Conservation (phyloP, 441 rosid species). For the Biscutella auriculata region DNA sequence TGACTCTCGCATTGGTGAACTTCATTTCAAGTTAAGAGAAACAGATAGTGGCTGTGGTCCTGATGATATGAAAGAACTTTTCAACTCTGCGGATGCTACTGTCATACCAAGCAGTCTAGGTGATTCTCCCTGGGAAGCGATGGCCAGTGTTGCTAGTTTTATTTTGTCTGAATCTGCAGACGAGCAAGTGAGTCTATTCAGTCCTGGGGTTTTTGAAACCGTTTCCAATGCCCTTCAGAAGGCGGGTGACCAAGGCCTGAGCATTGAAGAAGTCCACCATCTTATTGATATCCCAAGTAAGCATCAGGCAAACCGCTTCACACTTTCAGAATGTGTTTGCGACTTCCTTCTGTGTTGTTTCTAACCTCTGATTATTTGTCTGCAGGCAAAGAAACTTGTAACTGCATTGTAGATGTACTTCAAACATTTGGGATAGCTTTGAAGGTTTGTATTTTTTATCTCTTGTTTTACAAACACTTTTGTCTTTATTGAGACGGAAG, state of each 20-base stretch:
- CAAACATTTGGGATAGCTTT: constrained; percentile 68
- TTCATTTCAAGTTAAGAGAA: constrained; percentile 18
- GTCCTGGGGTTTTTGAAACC: constrained; percentile 43
- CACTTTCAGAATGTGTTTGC: background rate
- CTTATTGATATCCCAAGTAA: constrained; percentile 37
- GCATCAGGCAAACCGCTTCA: background rate
- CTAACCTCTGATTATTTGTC: constrained; percentile 17
- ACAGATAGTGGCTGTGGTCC: constrained; percentile 24
- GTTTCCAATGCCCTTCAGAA: constrained; percentile 53
- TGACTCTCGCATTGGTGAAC: constrained; percentile 32
- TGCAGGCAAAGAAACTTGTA: constrained; percentile 41
- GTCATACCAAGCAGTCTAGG: constrained; percentile 30
- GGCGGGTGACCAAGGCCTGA: constrained; percentile 93
- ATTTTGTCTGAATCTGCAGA: constrained; percentile 31
- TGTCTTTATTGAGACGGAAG: background rate
- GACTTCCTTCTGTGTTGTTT: background rate
- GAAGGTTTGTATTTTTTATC: constrained; percentile 49
- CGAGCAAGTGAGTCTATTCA: constrained; percentile 22
- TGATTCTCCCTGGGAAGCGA: constrained; percentile 66
- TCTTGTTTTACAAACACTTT: background rate
- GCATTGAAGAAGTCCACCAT: constrained; percentile 46
- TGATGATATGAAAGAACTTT: constrained; percentile 33
- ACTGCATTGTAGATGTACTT: constrained; percentile 56
- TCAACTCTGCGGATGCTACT: constrained; percentile 24
- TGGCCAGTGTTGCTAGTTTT: constrained; percentile 46